Evolutionary conservation across 805 yeast species (phyloP), one percentile per base, ranked within the genome.

Genomic region (Komagataella populi): DNA sequence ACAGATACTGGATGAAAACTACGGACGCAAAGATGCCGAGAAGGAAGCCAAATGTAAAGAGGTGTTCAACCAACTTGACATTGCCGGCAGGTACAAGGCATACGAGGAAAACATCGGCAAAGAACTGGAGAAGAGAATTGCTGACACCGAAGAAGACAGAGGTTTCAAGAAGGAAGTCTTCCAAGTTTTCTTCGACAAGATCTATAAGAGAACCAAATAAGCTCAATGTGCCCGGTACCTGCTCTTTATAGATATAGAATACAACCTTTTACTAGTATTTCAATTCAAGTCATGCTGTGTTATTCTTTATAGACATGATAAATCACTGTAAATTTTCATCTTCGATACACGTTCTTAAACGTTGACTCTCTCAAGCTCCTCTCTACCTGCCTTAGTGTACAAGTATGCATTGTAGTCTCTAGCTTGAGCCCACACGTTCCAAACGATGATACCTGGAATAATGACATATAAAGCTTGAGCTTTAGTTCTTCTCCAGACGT

Each of bases 361-460:
- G 54, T 67, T 64, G 50, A 73, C 81, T 69, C 80, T 81, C 69
- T 78, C 91, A 66, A 91, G 80, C 67, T 91, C 96, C 76, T 84
- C 91, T 76, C 90, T 87, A 70, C 99, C 99, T 58, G 87, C 98
- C 78, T 91, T 91, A 71, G 97, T 89, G 80, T 91, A 91, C 69
- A 91, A 78, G 81, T 74, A 90, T 68, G 82, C 91, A 72, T 91
- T 87, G 81, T 89, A 89, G 66, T 84, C 89, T 74, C 88, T 82
- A 59, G 95, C 90, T 66, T 76, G 70, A 57, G 79, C 80, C 96
- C 96, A 88, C 73, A 91, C 71, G 69, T 80, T 81, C 86, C 91
- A 88, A 65, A 87, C 83, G 58, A 87, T 68, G 53, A 80, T 73
- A 58, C 78, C 88, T 59, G 99, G 99, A 58, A 88, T 65, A 51